Percentiles rank a stretch among this genome's conserved stretches.
Evolutionary conservation across 495 filamentous ascomycete genomes (phyloP).

Genomic region (Xylaria telfairii): DNA sequence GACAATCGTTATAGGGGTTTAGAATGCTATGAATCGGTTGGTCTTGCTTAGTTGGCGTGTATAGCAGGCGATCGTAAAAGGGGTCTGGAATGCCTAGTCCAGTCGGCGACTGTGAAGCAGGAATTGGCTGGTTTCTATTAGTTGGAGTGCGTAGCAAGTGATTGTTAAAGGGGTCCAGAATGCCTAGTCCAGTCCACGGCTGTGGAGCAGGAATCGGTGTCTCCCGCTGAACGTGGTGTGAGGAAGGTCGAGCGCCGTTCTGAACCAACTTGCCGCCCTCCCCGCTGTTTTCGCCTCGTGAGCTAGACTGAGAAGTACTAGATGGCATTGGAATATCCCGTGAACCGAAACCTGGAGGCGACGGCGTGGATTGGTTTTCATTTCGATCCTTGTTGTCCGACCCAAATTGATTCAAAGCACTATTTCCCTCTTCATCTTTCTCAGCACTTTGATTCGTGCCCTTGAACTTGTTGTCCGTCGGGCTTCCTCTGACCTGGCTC

Average conservation of each 20-base stretch:
- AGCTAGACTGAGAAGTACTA: not conserved
- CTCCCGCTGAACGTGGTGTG: slow-evolving; percentile 1
- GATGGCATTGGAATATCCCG: not conserved
- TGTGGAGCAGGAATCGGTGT: slow-evolving; percentile 30
- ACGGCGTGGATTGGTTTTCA: not conserved
- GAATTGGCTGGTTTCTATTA: too few species aligned
- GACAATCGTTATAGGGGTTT: too few species aligned
- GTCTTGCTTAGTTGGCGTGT: too few species aligned
- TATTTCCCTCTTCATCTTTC: not conserved
- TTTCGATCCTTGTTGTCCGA: not conserved
- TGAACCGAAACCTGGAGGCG: not conserved
- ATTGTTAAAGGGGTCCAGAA: slow-evolving; percentile 1
- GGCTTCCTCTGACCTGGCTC: not conserved
- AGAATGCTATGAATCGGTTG: too few species aligned
- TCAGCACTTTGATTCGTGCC: not conserved
- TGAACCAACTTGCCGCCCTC: not conserved
- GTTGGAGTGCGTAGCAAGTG: not conserved
- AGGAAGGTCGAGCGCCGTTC: not conserved
- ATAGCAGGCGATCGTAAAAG: too few species aligned
- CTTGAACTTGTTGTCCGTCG: not conserved
- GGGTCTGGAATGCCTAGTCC: too few species aligned
- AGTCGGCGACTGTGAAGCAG: slow-evolving; percentile 31
- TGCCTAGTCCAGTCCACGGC: slow-evolving; percentile 29
- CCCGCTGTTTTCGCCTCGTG: not conserved
- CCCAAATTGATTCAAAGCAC: not conserved